Evolutionary conservation across 2,329 filamentous ascomycete species (phyloP).

Genomic region (Cordyceps cicadae): DNA sequence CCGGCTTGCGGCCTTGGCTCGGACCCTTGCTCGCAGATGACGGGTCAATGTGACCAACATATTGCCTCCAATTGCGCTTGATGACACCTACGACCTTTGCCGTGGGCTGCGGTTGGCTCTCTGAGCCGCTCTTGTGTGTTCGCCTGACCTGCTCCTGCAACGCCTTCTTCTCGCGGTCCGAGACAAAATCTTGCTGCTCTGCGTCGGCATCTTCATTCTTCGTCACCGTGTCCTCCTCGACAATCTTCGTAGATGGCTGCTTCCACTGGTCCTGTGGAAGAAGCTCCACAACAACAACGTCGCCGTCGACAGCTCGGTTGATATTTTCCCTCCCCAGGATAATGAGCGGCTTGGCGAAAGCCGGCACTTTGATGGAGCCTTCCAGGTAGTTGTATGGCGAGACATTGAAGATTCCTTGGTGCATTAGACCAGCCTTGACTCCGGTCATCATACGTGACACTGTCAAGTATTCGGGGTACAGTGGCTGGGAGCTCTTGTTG

Average conservation of each 20-base stretch:
- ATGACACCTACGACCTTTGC: conserved; percentile 86
- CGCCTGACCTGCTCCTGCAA: conserved; percentile 87
- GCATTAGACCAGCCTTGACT: conserved; percentile 76
- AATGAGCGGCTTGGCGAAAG: conserved; percentile 82
- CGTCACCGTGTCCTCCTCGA: conserved; percentile 87
- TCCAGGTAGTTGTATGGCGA: conserved; percentile 98
- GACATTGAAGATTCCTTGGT: conserved; percentile 92
- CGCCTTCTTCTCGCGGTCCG: conserved; percentile 75
- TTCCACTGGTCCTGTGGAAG: conserved; percentile 96
- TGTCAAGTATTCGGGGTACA: conserved; percentile 85
- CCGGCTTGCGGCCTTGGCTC: conserved; percentile 73
- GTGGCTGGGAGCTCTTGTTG: conserved; percentile 55
- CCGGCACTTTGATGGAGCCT: conserved; percentile 78
- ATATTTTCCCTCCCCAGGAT: conserved; percentile 91
- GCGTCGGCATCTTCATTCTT: conserved; percentile 89
- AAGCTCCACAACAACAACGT: conserved; percentile 87
- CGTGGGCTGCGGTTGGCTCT: conserved; percentile 79
- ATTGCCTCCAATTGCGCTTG: conserved; percentile 96
- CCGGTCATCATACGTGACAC: conserved; percentile 93
- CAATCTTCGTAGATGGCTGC: conserved; percentile 85
- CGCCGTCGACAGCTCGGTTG: conserved; percentile 86
- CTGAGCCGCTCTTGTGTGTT: conserved; percentile 66
- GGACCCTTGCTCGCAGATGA: conserved; percentile 68
- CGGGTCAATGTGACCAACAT: conserved; percentile 89
- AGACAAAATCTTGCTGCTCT: conserved; percentile 73